phyloP scores from a whole-genome alignment of 2,329 filamentous ascomycete genomes.

The Phialophora chinensis region DNA sequence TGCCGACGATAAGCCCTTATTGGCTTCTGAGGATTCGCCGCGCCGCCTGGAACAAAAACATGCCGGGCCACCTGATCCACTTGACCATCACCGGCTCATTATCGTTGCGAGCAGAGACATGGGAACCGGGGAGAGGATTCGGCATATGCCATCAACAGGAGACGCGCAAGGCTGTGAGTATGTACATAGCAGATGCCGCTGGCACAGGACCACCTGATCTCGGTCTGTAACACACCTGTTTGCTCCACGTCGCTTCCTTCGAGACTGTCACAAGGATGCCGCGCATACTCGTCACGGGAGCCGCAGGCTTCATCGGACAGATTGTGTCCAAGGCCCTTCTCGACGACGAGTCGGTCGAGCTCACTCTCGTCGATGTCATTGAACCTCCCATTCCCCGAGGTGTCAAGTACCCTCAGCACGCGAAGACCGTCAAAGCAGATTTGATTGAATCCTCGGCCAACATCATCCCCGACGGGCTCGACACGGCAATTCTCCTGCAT shows the following conservation, averaged over 20 bases:
- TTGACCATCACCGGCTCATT: conserved; percentile 7
- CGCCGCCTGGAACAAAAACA: conserved; percentile 3
- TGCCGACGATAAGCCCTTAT: conserved; percentile 1
- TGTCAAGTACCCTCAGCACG: conserved; percentile 56
- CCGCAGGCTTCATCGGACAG: conserved; percentile 68
- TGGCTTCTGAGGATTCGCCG: not conserved
- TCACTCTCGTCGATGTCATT: conserved; percentile 64
- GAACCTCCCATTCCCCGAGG: conserved; percentile 58
- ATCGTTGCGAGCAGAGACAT: conserved; percentile 8
- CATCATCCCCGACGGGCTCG: conserved; percentile 49
- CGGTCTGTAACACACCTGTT: conserved; percentile 3
- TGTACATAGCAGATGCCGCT: not conserved
- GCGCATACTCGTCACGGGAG: conserved; percentile 66
- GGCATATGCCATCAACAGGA: conserved; percentile 11
- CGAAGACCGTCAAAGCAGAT: conserved; percentile 58
- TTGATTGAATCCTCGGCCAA: conserved; percentile 52
- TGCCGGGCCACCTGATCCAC: not conserved
- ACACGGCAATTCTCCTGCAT: conserved; percentile 66
- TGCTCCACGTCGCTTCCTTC: conserved; percentile 6
- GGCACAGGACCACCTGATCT: conserved; percentile 3
- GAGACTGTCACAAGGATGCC: conserved; percentile 50
- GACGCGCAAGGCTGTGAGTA: conserved; percentile 11
- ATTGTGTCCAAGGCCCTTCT: conserved; percentile 63
- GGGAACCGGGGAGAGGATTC: conserved; percentile 3
- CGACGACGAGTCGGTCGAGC: conserved; percentile 52